Base-by-base conservation (phyloP, 805 yeast species). In the Suhomyces kilbournensis region DNA sequence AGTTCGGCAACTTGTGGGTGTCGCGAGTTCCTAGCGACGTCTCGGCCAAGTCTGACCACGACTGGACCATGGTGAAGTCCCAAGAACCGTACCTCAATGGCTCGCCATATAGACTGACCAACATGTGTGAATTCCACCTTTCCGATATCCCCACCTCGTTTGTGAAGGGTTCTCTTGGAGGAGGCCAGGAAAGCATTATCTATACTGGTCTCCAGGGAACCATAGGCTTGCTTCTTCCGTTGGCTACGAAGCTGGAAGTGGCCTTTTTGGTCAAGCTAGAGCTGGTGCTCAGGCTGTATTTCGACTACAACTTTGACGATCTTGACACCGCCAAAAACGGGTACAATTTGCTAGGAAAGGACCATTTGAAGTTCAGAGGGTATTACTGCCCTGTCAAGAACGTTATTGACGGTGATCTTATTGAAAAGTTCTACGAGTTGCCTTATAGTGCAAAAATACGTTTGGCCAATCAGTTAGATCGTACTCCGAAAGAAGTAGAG, bases 341-440 rank as follows among this genome's bases (percentile, higher is more conserved):
- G 4, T 55, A 64, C 19, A 66, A 78, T 3, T 51, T 83, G n/a
- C 74, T 84, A 2, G 93, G 86, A 0, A 76, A 94, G 52, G 87
- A 86, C 56, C 88, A 85, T 52, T 53, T 81, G 56, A 79, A 79
- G 52, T 92, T 78, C 64, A 71, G 97, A 51, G 79, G 97, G 49
- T 87, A 86, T 62, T 90, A 90, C 65, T 83, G 82, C n/a, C 97
- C 97, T 0, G 80, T 78, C 2, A 85, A 84, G 56, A 79, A 82
- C 47, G 84, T 88, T 2, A 77, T 94, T 40, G 97, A 94, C 69
- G 99, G 99, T 8, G 98, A 94, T 64, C 72, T 89, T 14, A 74
- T 93, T 46, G 97, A 90, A 60, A 65, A 68, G 42, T 88, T 74
- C 60, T 68, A 62, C 46, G 61, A 65, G 8, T 63, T 81, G 19